Percentiles rank a stretch among this genome's conserved stretches.
Evolutionary conservation across 177 flowering plant genomes (phyloP).

Genomic region (Vitis hybrid): DNA sequence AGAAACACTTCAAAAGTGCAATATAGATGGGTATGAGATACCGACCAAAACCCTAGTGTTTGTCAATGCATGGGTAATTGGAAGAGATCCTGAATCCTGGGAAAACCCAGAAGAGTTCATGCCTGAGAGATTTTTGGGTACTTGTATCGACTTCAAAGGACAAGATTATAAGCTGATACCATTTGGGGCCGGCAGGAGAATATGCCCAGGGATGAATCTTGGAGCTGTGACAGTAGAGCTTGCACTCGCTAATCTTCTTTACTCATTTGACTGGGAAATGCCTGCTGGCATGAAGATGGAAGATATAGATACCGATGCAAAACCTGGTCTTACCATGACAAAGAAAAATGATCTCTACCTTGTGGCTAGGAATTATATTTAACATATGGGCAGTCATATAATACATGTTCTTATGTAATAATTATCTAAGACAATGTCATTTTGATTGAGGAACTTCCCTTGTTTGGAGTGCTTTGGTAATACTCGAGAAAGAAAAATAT

Average conservation of each 20-base stretch:
- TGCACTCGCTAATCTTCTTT: constrained; percentile 3
- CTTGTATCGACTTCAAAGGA: constrained; percentile 5
- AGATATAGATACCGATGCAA: constrained; percentile 15
- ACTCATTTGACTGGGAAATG: constrained; percentile 25
- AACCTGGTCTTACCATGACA: constrained; percentile 19
- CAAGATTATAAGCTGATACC: constrained; percentile 22
- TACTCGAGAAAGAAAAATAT: no score
- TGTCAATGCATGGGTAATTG: constrained; percentile 25
- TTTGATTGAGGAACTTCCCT: no score
- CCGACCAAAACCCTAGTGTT: constrained; percentile 18
- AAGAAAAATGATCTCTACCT: constrained; percentile 24
- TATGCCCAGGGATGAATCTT: constrained; percentile 31
- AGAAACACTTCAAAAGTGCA: constrained; percentile 18
- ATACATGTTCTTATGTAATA: no score
- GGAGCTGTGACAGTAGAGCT: constrained; percentile 14
- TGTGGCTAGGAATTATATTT: background rate
- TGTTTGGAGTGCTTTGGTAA: no score
- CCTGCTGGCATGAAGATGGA: constrained; percentile 18
- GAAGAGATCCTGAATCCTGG: constrained; percentile 23
- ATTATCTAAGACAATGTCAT: no score
- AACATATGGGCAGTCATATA: no score
- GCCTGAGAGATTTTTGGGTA: constrained; percentile 27
- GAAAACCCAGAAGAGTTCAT: constrained; percentile 27
- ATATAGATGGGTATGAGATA: constrained; percentile 19
- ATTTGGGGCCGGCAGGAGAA: constrained; percentile 28